phyloP scores from a whole-genome alignment of 768 basidiomycete species.

The Mycena indigotica region DNA sequence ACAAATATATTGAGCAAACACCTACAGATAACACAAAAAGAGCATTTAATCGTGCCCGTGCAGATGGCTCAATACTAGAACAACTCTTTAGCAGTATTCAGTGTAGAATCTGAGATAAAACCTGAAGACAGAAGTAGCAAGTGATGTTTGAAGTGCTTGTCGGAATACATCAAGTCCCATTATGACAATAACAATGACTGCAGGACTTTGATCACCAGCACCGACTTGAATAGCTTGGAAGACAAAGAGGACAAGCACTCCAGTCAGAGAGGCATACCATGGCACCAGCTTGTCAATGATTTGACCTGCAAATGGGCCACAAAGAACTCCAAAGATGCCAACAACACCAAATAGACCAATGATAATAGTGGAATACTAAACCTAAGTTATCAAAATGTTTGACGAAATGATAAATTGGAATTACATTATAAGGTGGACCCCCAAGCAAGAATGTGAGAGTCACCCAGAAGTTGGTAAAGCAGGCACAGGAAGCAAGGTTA shows the following conservation, averaged over 20 bases:
- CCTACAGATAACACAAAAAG: constrained; percentile 69
- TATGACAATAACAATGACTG: constrained; percentile 67
- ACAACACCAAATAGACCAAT: constrained; percentile 78
- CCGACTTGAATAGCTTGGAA: constrained; percentile 68
- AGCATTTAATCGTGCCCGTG: constrained; percentile 76
- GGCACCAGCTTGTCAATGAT: constrained; percentile 71
- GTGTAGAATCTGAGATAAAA: constrained; percentile 24
- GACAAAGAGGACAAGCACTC: constrained; percentile 46
- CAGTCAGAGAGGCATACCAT: constrained; percentile 74
- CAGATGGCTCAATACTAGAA: constrained; percentile 43
- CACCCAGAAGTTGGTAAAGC: constrained; percentile 65
- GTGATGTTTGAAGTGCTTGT: constrained; percentile 73
- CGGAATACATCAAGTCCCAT: constrained; percentile 74
- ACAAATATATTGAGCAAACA: too few species aligned
- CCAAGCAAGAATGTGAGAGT: constrained; percentile 82
- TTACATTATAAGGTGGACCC: constrained; percentile 72
- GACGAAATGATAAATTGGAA: constrained; percentile 31
- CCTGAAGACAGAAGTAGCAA: constrained; percentile 63
- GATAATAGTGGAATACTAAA: constrained; percentile 2
- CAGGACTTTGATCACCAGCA: constrained; percentile 70
- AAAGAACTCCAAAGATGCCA: constrained; percentile 69
- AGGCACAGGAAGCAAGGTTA: constrained; percentile 63
- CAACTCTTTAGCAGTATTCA: constrained; percentile 6
- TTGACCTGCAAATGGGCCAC: constrained; percentile 70
- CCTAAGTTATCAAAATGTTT: too few species aligned